Evolutionary conservation across 2,329 filamentous ascomycete genomes (phyloP).

Genomic region (Trichoderma polysporum): DNA sequence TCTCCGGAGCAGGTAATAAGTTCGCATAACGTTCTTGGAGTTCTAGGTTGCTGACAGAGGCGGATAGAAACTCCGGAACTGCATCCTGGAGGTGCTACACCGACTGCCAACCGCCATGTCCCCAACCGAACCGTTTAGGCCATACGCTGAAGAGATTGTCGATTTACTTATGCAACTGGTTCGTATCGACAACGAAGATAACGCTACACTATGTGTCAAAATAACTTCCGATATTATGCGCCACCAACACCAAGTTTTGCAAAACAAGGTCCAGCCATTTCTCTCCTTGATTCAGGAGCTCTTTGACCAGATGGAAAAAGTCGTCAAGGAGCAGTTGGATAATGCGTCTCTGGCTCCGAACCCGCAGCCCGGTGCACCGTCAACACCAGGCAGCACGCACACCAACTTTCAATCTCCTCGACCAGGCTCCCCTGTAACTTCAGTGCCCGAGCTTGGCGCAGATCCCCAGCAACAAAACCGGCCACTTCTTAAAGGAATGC

Average conservation of each 20-base stretch:
- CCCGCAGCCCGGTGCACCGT: slow-evolving; percentile 58
- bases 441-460: slow-evolving; percentile 74
- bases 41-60: neutral
- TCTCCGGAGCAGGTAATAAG: slow-evolving; percentile 78
- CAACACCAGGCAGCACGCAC: slow-evolving; percentile 64
- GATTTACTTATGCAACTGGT: slow-evolving; percentile 88
- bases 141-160: slow-evolving; percentile 83
- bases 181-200: slow-evolving; percentile 93
- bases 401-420: slow-evolving; percentile 82
- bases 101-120: slow-evolving; percentile 71
- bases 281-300: slow-evolving; percentile 90
- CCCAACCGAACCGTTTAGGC: slow-evolving; percentile 78
- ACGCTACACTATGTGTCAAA: slow-evolving; percentile 97
- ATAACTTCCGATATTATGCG: slow-evolving; percentile 96
- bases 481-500: slow-evolving; percentile 87
- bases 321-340: slow-evolving; percentile 94
- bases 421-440: slow-evolving; percentile 84
- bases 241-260: slow-evolving; percentile 80
- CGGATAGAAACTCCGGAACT: slow-evolving; percentile 79
- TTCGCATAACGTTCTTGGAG: neutral
- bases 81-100: slow-evolving; percentile 91
- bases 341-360: slow-evolving; percentile 59
- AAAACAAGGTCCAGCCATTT: slow-evolving; percentile 81
- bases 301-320: slow-evolving; percentile 91
- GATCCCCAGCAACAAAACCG: slow-evolving; percentile 80